Conservation (phyloP, 495 filamentous ascomycete genomes). For the Hypoxylon intermedium region DNA sequence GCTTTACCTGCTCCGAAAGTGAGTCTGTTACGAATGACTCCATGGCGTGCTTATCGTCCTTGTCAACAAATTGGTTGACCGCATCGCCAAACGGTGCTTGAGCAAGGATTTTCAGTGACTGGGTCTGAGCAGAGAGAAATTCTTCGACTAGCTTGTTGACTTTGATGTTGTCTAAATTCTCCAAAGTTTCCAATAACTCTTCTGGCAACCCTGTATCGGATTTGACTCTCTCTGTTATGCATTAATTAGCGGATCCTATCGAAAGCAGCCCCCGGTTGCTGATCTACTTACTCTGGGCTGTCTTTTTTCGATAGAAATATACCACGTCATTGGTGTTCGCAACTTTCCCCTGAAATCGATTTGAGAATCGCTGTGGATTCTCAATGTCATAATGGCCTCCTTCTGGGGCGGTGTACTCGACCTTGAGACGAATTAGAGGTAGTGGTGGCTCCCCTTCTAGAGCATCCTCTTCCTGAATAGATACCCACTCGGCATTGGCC, state of each 20-base stretch:
- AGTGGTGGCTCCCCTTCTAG: conserved; percentile 70
- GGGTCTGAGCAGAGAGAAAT: conserved; percentile 71
- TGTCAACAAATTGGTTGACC: conserved; percentile 90
- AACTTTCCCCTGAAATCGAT: conserved; percentile 86
- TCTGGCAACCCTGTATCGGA: conserved; percentile 60
- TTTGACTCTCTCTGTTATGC: conserved; percentile 40
- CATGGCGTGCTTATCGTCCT: conserved; percentile 93
- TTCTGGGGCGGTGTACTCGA: conserved; percentile 89
- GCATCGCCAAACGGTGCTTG: conserved; percentile 92
- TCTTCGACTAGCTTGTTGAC: conserved; percentile 88
- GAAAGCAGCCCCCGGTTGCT: not conserved
- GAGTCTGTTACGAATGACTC: conserved; percentile 86
- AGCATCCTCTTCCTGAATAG: conserved; percentile 64
- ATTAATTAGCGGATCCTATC: conserved; percentile 3
- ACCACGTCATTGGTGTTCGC: conserved; percentile 95
- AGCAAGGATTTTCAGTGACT: conserved; percentile 88
- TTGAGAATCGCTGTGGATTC: conserved; percentile 96
- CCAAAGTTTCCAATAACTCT: conserved; percentile 63
- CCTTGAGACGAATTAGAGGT: conserved; percentile 85
- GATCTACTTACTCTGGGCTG: conserved; percentile 49
- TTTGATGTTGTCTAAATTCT: conserved; percentile 75
- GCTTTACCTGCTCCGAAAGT: conserved; percentile 75
- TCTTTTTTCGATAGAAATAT: conserved; percentile 89
- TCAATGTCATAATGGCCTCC: conserved; percentile 88
- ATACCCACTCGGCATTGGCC: conserved; percentile 81